Evolutionary conservation across 306 rosid genomes (phyloP), one percentile per base, ranked within the genome.

Genomic region (Pueraria montana): DNA sequence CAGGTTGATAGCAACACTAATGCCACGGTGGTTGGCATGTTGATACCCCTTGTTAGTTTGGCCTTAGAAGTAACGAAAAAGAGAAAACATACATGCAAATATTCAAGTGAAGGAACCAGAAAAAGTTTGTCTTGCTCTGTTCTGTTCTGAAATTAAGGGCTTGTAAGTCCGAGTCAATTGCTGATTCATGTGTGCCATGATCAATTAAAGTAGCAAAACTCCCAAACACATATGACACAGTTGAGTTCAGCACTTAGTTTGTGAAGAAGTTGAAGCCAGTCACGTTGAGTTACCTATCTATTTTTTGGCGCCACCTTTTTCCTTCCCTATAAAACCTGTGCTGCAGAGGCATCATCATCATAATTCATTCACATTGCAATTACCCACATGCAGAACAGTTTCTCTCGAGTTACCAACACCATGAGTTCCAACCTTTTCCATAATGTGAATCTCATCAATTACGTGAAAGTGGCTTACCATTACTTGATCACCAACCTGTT

Each of bases 391-490:
- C 63, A 55, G 9, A 55, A 18, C 10, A 55, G 5, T 55, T 55
- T 55, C 9, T 55, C 30, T 55, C 27, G 20, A 56, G 16, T 21
- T 8, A 23, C 17, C 65, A 10, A 23, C 0, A 11, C 34, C n/a
- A 24, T 24, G 66, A 34, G 34, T 30, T 3, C 34, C 34, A 30
- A 30, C 34, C 34, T 30, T 30, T 30, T 30, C 34, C 34, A 30
- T 30, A 3, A 30, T 30, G 34, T 30, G 34, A 58, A 23, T 26
- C 17, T 59, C n/a, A 12, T 59, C n/a, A 12, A 14, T 27, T 81
- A 91, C 69, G 92, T 89, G 49, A 93, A 88, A 80, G 74, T 86
- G 9, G 93, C 88, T 2, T 91, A 87, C 80, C 91, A 89, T 69
- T 89, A 83, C 83, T 32, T 88, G 16, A 89, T 89, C 50, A 80